Conservation (phyloP, 345 rosid genomes). For the Eucalyptus marginata region DNA sequence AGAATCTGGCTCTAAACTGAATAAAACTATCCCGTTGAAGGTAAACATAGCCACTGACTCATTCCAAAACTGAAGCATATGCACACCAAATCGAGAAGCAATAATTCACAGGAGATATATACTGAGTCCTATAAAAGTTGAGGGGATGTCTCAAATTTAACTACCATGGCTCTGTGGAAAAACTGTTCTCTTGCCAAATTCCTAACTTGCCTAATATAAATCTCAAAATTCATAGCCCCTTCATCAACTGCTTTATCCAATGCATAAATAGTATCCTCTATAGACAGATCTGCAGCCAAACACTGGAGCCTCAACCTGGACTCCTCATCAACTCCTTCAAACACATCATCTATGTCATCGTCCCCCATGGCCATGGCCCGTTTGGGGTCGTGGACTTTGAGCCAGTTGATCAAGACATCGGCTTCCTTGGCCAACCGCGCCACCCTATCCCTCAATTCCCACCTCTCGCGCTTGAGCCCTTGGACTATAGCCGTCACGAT, state of each 20-base stretch:
- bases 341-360: slow-evolving; percentile 3
- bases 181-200: slow-evolving; percentile 65
- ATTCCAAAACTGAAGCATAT: background rate
- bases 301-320: slow-evolving; percentile 10
- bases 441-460: slow-evolving; percentile 11
- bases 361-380: slow-evolving; percentile 2
- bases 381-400: slow-evolving; percentile 9
- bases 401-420: slow-evolving; percentile 28
- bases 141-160: background rate
- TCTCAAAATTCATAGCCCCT: slow-evolving; percentile 22
- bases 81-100: background rate
- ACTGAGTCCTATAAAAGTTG: background rate
- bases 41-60: background rate
- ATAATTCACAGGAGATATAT: background rate
- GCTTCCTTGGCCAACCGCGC: background rate
- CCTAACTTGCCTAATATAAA: slow-evolving; percentile 49
- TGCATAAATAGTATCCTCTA: slow-evolving; percentile 42
- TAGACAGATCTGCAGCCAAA: slow-evolving; percentile 31
- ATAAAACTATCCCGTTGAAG: background rate
- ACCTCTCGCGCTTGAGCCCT: slow-evolving; percentile 26
- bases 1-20: background rate
- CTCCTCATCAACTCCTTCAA: slow-evolving; percentile 14
- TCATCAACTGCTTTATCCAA: slow-evolving; percentile 38
- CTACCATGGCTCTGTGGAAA: background rate
- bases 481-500: background rate